phyloP scores from a whole-genome alignment of 2,329 filamentous ascomycete genomes.

The Colletotrichum navitas region DNA sequence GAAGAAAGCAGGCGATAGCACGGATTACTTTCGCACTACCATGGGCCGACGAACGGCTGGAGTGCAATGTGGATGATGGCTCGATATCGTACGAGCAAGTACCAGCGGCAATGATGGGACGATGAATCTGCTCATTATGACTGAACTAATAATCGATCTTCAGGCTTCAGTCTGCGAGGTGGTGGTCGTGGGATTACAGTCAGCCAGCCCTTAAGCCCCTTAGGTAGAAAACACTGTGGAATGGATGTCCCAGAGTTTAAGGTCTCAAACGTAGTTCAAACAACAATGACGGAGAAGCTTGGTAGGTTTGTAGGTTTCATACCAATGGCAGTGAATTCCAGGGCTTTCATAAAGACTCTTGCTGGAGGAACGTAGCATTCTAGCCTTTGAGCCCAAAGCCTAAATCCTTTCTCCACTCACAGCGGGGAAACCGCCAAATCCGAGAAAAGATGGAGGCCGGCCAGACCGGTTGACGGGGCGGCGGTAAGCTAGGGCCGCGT shows the following conservation, averaged over 20 bases:
- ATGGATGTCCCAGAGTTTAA: slow-evolving; percentile 26
- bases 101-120: slow-evolving; percentile 5
- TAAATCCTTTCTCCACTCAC: background rate
- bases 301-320: background rate
- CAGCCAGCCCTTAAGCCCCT: background rate
- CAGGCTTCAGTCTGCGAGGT: background rate
- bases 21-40: background rate
- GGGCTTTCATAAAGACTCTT: slow-evolving; percentile 2
- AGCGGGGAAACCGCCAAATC: background rate
- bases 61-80: background rate
- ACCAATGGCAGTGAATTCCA: slow-evolving; percentile 1
- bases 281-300: background rate
- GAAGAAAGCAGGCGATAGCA: background rate
- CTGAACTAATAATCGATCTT: background rate
- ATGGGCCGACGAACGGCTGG: slow-evolving; percentile 9
- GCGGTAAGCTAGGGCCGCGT: background rate
- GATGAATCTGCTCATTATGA: background rate
- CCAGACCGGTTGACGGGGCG: background rate
- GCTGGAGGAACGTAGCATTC: slow-evolving; percentile 3
- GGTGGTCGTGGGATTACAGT: background rate
- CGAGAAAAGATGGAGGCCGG: background rate
- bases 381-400: slow-evolving; percentile 9
- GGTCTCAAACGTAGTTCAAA: slow-evolving; percentile 24
- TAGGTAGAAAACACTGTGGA: slow-evolving; percentile 17
- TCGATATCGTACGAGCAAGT: background rate